Evolutionary conservation across 75 land plant species (phyloP), one percentile per base, ranked within the genome.

Genomic region (Sequoiadendron giganteum): DNA sequence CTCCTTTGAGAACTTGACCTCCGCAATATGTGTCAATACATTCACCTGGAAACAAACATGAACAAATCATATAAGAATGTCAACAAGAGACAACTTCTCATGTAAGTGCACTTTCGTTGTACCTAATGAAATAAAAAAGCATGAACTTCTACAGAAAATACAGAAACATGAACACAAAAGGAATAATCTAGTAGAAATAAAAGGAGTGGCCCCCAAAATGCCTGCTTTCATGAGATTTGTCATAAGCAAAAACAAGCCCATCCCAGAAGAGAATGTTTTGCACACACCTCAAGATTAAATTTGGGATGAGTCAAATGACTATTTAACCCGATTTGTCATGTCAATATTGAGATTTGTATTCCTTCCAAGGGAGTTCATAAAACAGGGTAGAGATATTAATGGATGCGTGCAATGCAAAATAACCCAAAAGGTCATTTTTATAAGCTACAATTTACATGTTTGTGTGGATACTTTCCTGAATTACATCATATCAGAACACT

Each of bases 1-100:
- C n/a, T 34, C 39, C 11, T 52, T 10, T 14, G 75, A 55, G 81
- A 89, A 77, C 45, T 89, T 93, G 68, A 93, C 89, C 56, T 92
- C 90, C 68, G 91, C 61, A 45, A 93, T 89, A 85, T 95, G 97
- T 32, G 92, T 91, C 84, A 95, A 86, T 25, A 95, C 94, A 88
- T 94, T 95, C 7, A 95, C 97, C 97, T 95, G 89, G 83, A 70
- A 56, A 79, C 14, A 45, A 48, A 82, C 48, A 47, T 45, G 47
- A 82, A 82, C 32, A 82, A 28, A 47, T 9, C 19, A 47, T 43
- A 82, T 82, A 47, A 82, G 28, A 10, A n/a, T 28, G 5, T 14
- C 25, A 47, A 25, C 14, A 82, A 45, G 32, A 28, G 32, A 25
- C 30, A 82, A 82, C 6, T 47, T 47, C 28, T 28, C 15, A 0